These are phyloP conservation scores for Meredithiella fracta DNA, from an alignment of 2,329 filamentous ascomycete species.

Conservation along the genomic window DNA sequence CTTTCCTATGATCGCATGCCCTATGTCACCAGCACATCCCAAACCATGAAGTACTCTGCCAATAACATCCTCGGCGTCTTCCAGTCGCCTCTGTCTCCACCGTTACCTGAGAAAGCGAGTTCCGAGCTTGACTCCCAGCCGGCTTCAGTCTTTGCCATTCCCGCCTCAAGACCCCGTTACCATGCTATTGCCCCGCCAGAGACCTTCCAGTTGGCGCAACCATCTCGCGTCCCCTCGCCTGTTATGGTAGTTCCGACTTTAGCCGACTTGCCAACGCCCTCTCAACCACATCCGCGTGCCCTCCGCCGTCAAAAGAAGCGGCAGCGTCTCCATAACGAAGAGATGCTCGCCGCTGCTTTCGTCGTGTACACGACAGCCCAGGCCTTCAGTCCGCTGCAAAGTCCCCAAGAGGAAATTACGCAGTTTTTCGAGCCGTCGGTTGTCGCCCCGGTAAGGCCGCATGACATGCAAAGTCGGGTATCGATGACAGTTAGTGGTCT, in stretches of 20 bases:
- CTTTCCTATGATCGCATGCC: conserved; percentile 9
- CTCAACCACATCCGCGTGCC: conserved; percentile 29
- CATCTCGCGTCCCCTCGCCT: conserved; percentile 16
- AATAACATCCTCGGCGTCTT: conserved; percentile 10
- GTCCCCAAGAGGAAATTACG: background rate
- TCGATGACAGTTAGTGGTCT: background rate
- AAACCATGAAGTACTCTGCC: background rate
- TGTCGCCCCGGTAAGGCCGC: too few relatives aligned
- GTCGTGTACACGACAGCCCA: conserved; percentile 37
- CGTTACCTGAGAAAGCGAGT: background rate
- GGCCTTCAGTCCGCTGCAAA: conserved; percentile 27
- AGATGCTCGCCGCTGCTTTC: conserved; percentile 36
- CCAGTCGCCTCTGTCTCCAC: background rate
- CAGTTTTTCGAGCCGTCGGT: too few relatives aligned
- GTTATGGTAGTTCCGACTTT: conserved; percentile 26
- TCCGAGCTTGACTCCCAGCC: background rate
- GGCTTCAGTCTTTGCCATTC: background rate
- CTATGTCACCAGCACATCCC: background rate
- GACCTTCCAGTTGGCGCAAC: conserved; percentile 14
- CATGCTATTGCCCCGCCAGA: conserved; percentile 6
- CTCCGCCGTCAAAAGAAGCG: conserved; percentile 30
- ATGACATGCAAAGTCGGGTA: too few relatives aligned
- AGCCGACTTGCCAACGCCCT: conserved; percentile 30
- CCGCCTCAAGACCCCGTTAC: conserved; percentile 4
- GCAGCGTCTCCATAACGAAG: conserved; percentile 32